Percentiles rank a stretch among this genome's conserved stretches.
phyloP scores from a whole-genome alignment of 768 basidiomycete genomes.

The Termitomyces sp. region DNA sequence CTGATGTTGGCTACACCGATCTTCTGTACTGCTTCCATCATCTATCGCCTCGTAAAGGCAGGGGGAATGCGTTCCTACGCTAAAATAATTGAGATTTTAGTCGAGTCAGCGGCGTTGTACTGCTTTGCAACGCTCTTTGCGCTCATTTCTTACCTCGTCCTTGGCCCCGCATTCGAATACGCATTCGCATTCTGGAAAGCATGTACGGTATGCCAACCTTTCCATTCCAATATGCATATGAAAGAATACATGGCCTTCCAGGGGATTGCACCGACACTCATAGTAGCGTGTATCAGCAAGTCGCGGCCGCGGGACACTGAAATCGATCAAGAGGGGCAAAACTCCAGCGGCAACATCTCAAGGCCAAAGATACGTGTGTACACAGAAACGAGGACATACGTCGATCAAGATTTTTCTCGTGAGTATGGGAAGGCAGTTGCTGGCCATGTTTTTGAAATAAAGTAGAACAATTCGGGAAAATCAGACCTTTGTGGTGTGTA shows the following conservation, averaged over 20 bases:
- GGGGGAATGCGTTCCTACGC: neutral
- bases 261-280: constrained; percentile 2
- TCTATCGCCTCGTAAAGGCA: constrained; percentile 8
- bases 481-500: no score
- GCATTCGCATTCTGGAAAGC: neutral
- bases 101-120: constrained; percentile 1
- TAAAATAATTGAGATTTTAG: neutral
- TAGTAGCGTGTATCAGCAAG: neutral
- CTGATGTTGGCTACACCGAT: constrained; percentile 8
- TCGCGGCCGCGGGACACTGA: neutral
- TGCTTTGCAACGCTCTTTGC: constrained; percentile 1
- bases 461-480: neutral
- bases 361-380: neutral
- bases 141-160: neutral
- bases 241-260: neutral
- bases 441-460: no score
- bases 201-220: neutral
- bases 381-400: neutral
- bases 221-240: neutral
- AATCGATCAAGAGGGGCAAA: neutral
- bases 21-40: constrained; percentile 12
- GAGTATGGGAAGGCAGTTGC: neutral
- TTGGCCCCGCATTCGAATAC: neutral
- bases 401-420: neutral
- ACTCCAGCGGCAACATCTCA: neutral